Conservation (phyloP, 257 asterid species). For the Euphrasia confusa region DNA sequence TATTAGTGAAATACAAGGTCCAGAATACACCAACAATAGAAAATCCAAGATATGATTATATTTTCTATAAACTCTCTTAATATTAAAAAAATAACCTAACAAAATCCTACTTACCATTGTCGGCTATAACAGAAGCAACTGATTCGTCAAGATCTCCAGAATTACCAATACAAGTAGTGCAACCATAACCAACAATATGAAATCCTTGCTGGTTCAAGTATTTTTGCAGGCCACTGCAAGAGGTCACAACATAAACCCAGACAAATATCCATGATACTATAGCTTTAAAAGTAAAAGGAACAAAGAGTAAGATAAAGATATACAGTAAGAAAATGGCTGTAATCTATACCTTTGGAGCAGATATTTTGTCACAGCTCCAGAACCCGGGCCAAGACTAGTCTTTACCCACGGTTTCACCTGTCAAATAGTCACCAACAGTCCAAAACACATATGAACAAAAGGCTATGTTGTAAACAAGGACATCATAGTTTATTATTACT, state of each 20-base stretch:
- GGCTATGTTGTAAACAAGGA: background rate
- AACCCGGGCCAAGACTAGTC: conserved; percentile 96
- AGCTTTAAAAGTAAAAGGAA: background rate
- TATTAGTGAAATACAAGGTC: background rate
- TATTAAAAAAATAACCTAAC: background rate
- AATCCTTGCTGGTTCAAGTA: conserved; percentile 88
- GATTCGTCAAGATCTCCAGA: conserved; percentile 95
- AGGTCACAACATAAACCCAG: conserved; percentile 18
- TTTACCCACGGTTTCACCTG: conserved; percentile 97
- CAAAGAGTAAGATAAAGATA: conserved; percentile 1
- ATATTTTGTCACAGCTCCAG: conserved; percentile 88
- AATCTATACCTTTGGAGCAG: conserved; percentile 60
- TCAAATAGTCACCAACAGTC: background rate
- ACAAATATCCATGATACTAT: background rate
- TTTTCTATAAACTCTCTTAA: background rate
- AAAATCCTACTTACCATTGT: conserved; percentile 52
- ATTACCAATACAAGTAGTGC: conserved; percentile 96
- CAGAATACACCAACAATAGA: background rate
- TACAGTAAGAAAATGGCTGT: background rate
- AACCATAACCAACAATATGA: conserved; percentile 86
- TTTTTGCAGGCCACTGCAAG: conserved; percentile 69
- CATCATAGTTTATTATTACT: background rate
- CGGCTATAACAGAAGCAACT: conserved; percentile 65
- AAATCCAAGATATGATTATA: background rate
- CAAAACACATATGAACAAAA: conserved; percentile 19